Evolutionary conservation across 2,329 filamentous ascomycete genomes (phyloP).

Genomic region (Hansfordia pulvinata): DNA sequence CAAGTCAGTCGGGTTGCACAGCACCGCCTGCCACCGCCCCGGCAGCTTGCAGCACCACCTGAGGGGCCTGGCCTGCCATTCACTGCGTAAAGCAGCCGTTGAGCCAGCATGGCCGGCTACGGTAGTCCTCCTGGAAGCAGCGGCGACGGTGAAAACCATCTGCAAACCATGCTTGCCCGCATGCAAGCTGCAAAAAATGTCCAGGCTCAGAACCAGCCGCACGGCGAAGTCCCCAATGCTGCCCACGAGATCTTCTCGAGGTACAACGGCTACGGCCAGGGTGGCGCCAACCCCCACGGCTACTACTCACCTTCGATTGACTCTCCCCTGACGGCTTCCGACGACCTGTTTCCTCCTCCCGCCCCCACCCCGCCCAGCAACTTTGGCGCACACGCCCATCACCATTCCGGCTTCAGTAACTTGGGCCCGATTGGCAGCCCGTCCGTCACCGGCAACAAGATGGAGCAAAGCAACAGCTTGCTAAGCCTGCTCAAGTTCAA

Average conservation of each 20-base stretch:
- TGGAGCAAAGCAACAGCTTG: constrained; percentile 39
- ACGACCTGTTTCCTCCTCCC: constrained; percentile 22
- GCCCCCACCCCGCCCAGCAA: constrained; percentile 27
- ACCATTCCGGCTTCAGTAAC: constrained; percentile 24
- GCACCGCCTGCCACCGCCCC: too few relatives aligned
- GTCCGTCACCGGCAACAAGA: constrained; percentile 15
- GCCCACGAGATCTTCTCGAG: constrained; percentile 18
- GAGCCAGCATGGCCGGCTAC: constrained; percentile 23
- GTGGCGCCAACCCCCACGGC: constrained; percentile 11
- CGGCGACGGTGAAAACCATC: too few relatives aligned
- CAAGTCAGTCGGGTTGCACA: too few relatives aligned
- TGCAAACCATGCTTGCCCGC: constrained; percentile 27
- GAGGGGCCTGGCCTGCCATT: constrained; percentile 4
- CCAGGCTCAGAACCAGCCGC: too few relatives aligned
- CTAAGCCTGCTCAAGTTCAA: constrained; percentile 51
- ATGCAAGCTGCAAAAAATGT: constrained; percentile 14
- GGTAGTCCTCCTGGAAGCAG: constrained; percentile 15
- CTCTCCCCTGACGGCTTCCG: constrained; percentile 12
- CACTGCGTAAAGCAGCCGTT: constrained; percentile 6
- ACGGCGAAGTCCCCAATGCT: constrained; percentile 12
- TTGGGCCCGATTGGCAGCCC: constrained; percentile 37
- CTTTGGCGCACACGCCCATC: constrained; percentile 24
- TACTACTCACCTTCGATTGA: constrained; percentile 10
- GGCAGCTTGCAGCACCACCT: too few relatives aligned
- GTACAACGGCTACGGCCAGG: constrained; percentile 16